phyloP scores from a whole-genome alignment of 2,329 filamentous ascomycete species.

The Fusarium illudens region DNA sequence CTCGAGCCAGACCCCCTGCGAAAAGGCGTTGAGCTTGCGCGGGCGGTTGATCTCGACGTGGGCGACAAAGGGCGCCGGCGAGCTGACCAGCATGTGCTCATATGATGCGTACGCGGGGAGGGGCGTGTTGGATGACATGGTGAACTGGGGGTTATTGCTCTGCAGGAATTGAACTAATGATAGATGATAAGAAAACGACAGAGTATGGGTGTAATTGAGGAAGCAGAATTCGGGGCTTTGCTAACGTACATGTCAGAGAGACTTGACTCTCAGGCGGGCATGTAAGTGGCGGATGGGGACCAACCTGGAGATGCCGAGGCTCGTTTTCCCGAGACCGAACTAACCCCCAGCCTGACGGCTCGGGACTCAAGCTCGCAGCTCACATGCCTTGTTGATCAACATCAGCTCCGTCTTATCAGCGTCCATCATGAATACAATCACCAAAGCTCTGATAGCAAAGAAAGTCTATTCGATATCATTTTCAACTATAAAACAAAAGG shows the following conservation, averaged over 20 bases:
- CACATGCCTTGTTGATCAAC: conserved; percentile 11
- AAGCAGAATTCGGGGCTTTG: neutral
- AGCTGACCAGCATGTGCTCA: conserved; percentile 77
- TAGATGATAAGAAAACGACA: neutral
- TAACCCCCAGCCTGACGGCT: conserved; percentile 6
- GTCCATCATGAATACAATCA: neutral
- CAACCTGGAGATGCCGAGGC: conserved; percentile 39
- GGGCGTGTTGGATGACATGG: conserved; percentile 39
- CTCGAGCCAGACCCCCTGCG: conserved; percentile 86
- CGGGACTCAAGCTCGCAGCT: conserved; percentile 1
- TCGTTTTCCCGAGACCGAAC: conserved; percentile 9
- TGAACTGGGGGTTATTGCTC: neutral
- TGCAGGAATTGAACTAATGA: neutral
- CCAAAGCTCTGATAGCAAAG: conserved; percentile 4
- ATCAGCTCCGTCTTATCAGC: neutral
- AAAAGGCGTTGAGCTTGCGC: conserved; percentile 87
- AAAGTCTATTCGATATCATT: conserved; percentile 38
- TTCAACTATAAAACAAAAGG: conserved; percentile 35
- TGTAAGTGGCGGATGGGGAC: conserved; percentile 19
- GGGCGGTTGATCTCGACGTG: conserved; percentile 93
- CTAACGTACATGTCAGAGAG: neutral
- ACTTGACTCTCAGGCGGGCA: conserved; percentile 8
- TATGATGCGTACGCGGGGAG: conserved; percentile 56
- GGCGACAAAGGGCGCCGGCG: conserved; percentile 76
- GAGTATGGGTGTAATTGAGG: neutral